These are phyloP conservation scores for Breviolum minutum DNA, from an alignment of 73 alveolate genomes.

Conservation along the genomic window DNA sequence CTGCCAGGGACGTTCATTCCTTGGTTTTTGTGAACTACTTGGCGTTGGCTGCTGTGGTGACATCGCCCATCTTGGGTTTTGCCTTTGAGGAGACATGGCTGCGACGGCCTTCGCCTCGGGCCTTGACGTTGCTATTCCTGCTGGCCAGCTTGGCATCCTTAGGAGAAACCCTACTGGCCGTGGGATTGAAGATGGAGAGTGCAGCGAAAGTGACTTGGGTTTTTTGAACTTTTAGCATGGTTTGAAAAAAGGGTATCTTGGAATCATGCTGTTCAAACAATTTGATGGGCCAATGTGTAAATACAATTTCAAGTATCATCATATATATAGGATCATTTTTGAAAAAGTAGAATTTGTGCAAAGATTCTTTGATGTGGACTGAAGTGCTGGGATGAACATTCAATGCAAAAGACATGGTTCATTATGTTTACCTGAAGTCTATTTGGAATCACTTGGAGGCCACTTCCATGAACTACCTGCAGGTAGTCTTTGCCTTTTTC, in stretches of 20 bases:
- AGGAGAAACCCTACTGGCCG: constrained; percentile 80
- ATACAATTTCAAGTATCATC: too few species aligned
- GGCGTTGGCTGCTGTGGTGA: constrained; percentile 66
- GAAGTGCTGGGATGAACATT: not conserved
- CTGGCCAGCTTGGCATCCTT: constrained; percentile 62
- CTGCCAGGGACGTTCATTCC: constrained; percentile 34
- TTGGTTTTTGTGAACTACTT: constrained; percentile 69
- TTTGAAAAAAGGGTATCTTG: not conserved
- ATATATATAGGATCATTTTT: not conserved
- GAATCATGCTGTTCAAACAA: not conserved
- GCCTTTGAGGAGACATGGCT: constrained; percentile 38
- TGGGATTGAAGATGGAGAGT: constrained; percentile 71
- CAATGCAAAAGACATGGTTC: not conserved
- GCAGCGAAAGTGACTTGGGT: constrained; percentile 36
- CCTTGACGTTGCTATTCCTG: constrained; percentile 34
- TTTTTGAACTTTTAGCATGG: not conserved
- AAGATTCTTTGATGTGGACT: not conserved
- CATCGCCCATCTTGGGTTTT: constrained; percentile 10
- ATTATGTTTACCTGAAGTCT: too few species aligned
- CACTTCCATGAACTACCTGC: constrained; percentile 84
- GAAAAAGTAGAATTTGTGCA: too few species aligned
- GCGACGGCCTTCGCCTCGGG: not conserved
- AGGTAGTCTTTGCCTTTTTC: constrained; percentile 78
- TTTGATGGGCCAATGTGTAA: too few species aligned
- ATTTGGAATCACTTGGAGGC: not conserved